Evolutionary conservation across 345 rosid species (phyloP).

Genomic region (Erodium maritimum): DNA sequence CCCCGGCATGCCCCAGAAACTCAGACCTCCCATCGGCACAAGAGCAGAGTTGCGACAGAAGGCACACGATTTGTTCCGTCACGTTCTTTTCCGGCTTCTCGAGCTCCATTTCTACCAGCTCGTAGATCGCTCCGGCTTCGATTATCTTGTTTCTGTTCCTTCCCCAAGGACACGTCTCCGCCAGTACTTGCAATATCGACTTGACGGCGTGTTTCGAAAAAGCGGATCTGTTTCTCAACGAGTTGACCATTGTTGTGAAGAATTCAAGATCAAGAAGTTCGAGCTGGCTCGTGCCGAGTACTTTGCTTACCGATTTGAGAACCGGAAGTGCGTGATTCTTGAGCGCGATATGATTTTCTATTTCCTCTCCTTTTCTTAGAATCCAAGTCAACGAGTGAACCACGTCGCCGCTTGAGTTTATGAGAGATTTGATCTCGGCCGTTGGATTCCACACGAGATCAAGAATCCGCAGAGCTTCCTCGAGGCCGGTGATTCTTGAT

Average conservation of each 20-base stretch:
- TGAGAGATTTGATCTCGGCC: slow-evolving; percentile 16
- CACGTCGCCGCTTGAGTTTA: slow-evolving; percentile 18
- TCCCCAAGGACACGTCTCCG: slow-evolving; percentile 24
- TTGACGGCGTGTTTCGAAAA: slow-evolving; percentile 25
- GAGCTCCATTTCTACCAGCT: slow-evolving; percentile 40
- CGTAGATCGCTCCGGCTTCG: slow-evolving; percentile 28
- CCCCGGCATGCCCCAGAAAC: slow-evolving; percentile 31
- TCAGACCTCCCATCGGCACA: slow-evolving; percentile 37
- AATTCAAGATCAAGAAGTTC: slow-evolving; percentile 23
- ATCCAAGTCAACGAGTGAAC: slow-evolving; percentile 32
- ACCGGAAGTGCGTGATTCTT: slow-evolving; percentile 19
- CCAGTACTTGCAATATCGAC: slow-evolving; percentile 25
- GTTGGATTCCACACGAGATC: slow-evolving; percentile 21
- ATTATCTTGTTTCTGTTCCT: slow-evolving; percentile 29
- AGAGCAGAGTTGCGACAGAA: slow-evolving; percentile 31
- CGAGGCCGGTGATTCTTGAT: slow-evolving; percentile 14
- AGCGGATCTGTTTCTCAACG: slow-evolving; percentile 5
- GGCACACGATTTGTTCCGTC: slow-evolving; percentile 33
- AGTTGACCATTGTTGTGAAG: slow-evolving; percentile 15
- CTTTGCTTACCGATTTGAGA: slow-evolving; percentile 14
- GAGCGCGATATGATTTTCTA: slow-evolving; percentile 1
- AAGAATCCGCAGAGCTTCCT: slow-evolving; percentile 26
- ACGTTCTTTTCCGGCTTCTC: slow-evolving; percentile 31
- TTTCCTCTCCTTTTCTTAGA: background rate
- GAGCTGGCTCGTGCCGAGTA: slow-evolving; percentile 6